Evolutionary conservation across 2,329 filamentous ascomycete genomes (phyloP).

Genomic region (Colletotrichum aenigma): DNA sequence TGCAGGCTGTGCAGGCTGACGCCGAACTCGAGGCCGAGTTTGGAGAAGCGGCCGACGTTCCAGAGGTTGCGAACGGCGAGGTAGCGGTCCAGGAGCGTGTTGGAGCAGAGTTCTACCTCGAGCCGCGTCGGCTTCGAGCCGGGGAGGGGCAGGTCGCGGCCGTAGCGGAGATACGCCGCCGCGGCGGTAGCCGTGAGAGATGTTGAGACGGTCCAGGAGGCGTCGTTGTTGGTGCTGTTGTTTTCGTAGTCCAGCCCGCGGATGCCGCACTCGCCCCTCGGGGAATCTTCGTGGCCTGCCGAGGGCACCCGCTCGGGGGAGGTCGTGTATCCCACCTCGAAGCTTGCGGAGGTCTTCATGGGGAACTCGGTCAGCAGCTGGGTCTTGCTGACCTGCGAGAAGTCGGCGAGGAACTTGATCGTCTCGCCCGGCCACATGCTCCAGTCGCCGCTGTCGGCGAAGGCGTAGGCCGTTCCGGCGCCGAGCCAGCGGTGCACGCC

Average conservation of each 20-base stretch:
- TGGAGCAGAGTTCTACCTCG: constrained; percentile 47
- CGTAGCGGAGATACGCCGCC: constrained; percentile 41
- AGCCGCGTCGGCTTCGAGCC: constrained; percentile 32
- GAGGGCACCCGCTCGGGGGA: constrained; percentile 34
- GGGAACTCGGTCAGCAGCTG: constrained; percentile 33
- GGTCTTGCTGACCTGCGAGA: constrained; percentile 32
- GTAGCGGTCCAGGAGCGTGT: constrained; percentile 37
- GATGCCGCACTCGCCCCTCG: constrained; percentile 35
- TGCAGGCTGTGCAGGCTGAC: constrained; percentile 45
- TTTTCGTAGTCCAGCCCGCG: constrained; percentile 40
- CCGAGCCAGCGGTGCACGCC: constrained; percentile 37
- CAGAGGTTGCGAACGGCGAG: constrained; percentile 49
- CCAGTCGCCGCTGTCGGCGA: constrained; percentile 49
- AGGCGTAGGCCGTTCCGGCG: constrained; percentile 39
- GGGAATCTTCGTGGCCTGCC: constrained; percentile 33
- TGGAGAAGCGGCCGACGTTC: constrained; percentile 43
- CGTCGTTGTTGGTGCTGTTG: constrained; percentile 20
- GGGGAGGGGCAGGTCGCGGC: constrained; percentile 34
- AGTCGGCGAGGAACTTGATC: constrained; percentile 35
- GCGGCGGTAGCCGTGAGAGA: constrained; percentile 31
- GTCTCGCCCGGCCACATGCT: constrained; percentile 28
- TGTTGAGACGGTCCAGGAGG: constrained; percentile 46
- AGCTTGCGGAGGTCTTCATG: constrained; percentile 34
- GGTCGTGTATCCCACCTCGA: constrained; percentile 46
- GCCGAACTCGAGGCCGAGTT: constrained; percentile 48